Evolutionary conservation across 768 basidiomycete species (phyloP), one percentile per base, ranked within the genome.

Genomic region (Podaxis rugospora): DNA sequence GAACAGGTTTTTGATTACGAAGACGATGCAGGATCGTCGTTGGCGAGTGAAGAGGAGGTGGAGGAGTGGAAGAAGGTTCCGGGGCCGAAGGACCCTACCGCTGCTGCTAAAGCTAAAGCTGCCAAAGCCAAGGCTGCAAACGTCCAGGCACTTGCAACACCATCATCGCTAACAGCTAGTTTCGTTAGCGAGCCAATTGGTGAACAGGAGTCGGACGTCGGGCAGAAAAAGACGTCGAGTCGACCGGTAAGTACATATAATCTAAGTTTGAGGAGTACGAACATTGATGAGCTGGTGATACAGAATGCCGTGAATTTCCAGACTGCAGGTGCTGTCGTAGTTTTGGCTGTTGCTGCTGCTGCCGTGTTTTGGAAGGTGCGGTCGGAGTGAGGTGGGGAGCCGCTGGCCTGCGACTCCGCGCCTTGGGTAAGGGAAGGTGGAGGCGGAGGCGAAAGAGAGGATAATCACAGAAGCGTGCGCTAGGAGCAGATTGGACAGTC

Each of bases 281-380:
- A 1, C n/a, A 46, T 21, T 62, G 55, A 63, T 27, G 49, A 18
- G n/a, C 6, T 18, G n/a, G 10, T 59, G 39, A 27, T 39, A 10
- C 57, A 69, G 68, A 55, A 68, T 66, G 65, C 67, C 59, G 68
- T 80, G 44, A 77, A 77, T 74, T 65, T 85, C 65, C 80, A 81
- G 59, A 79, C 87, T 1, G 87, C 85, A 4, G 71, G 88, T 2
- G 88, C 88, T 4, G 83, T 90, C 6, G 69, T 89, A 16, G 78
- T 91, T 3, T 71, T 91, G 28, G 79, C 85, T 53, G 81, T 88
- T 6, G 87, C 86, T 3, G 87, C 89, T 2, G 87, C 83, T 11
- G 89, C 88, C 5, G 88, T 91, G 53, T 73, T 89, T 66, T 90
- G 88, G 87, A 80, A 86, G 63, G 85, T 89, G 28, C 85, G 83